These are phyloP conservation scores for Neopestalotiopsis rosae DNA, from an alignment of 2,329 filamentous ascomycete species.

Conservation along the genomic window DNA sequence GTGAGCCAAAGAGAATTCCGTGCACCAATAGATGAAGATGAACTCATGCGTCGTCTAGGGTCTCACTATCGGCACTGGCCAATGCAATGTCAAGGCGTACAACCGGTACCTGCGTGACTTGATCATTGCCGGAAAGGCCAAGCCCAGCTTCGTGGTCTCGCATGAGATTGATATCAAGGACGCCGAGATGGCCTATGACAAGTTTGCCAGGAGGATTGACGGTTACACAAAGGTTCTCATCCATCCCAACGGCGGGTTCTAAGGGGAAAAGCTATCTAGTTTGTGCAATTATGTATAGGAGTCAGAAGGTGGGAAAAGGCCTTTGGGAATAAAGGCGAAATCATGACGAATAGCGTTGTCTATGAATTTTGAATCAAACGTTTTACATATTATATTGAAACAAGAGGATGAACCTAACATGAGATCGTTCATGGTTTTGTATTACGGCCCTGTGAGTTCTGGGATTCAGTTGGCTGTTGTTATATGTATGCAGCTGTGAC, in stretches of 20 bases:
- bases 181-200: constrained; percentile 64
- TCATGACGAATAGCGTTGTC: background rate
- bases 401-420: too few relatives aligned
- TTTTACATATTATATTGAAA: background rate
- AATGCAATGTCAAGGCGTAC: constrained; percentile 73
- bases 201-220: constrained; percentile 69
- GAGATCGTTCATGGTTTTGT: too few relatives aligned
- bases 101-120: constrained; percentile 70
- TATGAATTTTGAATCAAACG: background rate
- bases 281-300: background rate
- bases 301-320: background rate
- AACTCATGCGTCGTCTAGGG: constrained; percentile 44
- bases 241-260: constrained; percentile 61
- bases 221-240: constrained; percentile 73
- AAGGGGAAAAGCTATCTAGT: background rate
- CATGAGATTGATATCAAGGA: constrained; percentile 69
- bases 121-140: constrained; percentile 68
- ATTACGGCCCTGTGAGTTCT: too few relatives aligned
- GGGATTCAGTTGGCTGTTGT: too few relatives aligned
- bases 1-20: constrained; percentile 35
- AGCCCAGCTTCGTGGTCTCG: constrained; percentile 70
- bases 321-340: background rate
- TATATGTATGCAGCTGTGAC: too few relatives aligned
- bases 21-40: too few relatives aligned
- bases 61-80: constrained; percentile 63